Evolutionary conservation across 768 basidiomycete genomes (phyloP), one percentile per base, ranked within the genome.

Genomic region (Mycena maculata): DNA sequence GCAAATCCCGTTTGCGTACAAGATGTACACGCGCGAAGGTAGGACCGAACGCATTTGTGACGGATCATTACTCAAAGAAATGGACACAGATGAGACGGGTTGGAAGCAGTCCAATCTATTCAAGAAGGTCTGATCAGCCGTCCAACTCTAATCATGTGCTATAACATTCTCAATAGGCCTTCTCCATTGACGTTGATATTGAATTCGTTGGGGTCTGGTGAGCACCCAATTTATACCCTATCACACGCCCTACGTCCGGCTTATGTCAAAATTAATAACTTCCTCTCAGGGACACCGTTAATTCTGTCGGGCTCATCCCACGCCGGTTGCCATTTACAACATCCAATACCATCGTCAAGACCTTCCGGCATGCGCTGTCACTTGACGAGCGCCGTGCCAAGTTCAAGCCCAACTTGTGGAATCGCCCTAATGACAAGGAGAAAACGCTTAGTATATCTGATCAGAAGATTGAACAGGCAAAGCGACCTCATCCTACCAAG

Each of bases 1-100:
- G 62, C 87, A 90, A 73, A 74, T 90, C 41, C 76, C 83, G 0
- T 88, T 90, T 68, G 90, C 90, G 16, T 91, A 88, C 77, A 83
- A 83, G 53, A 82, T 88, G 70, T 90, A 83, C 72, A 84, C 73
- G 45, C 73, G 77, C 20, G 16, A 15, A 18, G 41, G 41, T 42
- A 42, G 41, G 41, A 9, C n/a, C 31, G 59, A 39, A 44, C 10
- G 27, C 38, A 50, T 44, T n/a, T n/a, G 18, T n/a, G 13, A 13
- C 41, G 20, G 7, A 27, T 36, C 33, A 6, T 42, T 42, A 42
- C 41, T 8, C 16, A 6, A n/a, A 38, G 10, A 44, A 18, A 45
- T 63, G 25, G 33, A 36, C 23, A 30, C 63, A 23, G 71, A 75
- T 16, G 69, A 75, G 22, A 48, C 42, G 10, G 75, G 75, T 2